Base-by-base conservation (phyloP, 2,329 filamentous ascomycete species). In the Colletotrichum sp. region DNA sequence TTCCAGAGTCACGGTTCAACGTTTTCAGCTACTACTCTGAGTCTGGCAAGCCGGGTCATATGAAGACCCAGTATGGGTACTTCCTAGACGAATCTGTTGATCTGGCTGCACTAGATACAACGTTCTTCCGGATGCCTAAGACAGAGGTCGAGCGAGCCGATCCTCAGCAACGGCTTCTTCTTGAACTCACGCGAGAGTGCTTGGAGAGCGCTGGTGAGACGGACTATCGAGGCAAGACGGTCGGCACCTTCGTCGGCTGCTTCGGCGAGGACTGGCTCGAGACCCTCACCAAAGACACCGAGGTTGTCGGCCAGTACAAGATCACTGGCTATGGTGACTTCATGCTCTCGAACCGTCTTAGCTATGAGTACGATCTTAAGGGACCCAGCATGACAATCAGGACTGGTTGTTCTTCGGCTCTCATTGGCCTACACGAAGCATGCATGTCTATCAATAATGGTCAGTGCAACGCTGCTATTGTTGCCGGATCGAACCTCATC, bases 361-460 rank as follows among this genome's bases (percentile, higher is more conserved):
- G 80, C 2, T 83, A 84, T 30, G 81, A 84, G 59, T 82, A 81
- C 30, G 78, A 83, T 57, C 75, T 85, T 3, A 80, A 71, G 7
- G 84, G 83, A 0, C 83, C 83, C 0, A 81, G 83, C 30, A 78
- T 85, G 75, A 82, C 80, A 2, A 77, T 86, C 24, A 78, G 83
- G 7, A 85, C 85, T 2, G 85, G 80, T 2, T 87, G 85, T 66
- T 85, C 84, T 0, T 80, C 83, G 1, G 77, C 81, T 2, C 63
- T 86, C 3, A 74, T 81, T 1, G 81, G 78, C 3, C 77, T 86
- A 2, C 79, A 86, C 65, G 78, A 81, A 14, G 85, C 85, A 1
- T 83, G 81, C 65, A 74, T 78, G 30, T 77, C 79, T 7, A 77
- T 86, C 7, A 73, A 68, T 7, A 71, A 59, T 7, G 81, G 83